Evolutionary conservation across 257 asterid genomes (phyloP).

Genomic region (Primulina huaijiensis): DNA sequence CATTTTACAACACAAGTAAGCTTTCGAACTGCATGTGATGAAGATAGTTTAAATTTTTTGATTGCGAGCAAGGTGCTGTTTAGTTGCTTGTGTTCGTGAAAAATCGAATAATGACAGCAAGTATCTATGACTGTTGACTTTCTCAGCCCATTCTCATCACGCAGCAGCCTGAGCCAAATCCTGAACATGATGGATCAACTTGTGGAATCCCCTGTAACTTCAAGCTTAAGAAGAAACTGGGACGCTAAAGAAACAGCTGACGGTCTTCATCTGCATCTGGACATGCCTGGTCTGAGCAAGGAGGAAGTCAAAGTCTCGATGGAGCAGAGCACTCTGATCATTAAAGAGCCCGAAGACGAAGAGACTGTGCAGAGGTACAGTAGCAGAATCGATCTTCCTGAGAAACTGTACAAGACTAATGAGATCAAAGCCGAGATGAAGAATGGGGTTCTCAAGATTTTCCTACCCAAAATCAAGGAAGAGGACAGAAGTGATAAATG

Average conservation of each 20-base stretch:
- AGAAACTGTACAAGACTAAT: constrained; percentile 42
- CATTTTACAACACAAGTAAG: too few species aligned
- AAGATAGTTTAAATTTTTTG: background rate
- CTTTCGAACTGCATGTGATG: too few species aligned
- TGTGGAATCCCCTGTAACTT: constrained; percentile 31
- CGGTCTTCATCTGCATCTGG: constrained; percentile 48
- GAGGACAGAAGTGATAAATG: constrained; percentile 44
- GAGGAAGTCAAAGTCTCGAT: constrained; percentile 55
- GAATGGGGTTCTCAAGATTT: constrained; percentile 56
- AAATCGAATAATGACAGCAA: background rate
- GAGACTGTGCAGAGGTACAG: constrained; percentile 40
- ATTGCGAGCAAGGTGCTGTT: background rate
- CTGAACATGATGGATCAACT: constrained; percentile 27
- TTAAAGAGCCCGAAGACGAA: constrained; percentile 44
- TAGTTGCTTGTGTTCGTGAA: background rate
- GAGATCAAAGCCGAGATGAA: constrained; percentile 66
- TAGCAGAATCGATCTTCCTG: constrained; percentile 57
- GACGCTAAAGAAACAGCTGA: constrained; percentile 41
- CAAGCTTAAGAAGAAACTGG: constrained; percentile 44
- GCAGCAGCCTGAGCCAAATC: constrained; percentile 33
- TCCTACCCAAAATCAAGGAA: constrained; percentile 51
- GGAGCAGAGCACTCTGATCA: constrained; percentile 50
- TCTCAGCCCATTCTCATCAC: constrained; percentile 25
- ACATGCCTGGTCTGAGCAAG: constrained; percentile 62
- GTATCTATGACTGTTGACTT: constrained; percentile 2